Conservation (phyloP, 2,329 filamentous ascomycete genomes). For the Westerdykella sp. region DNA sequence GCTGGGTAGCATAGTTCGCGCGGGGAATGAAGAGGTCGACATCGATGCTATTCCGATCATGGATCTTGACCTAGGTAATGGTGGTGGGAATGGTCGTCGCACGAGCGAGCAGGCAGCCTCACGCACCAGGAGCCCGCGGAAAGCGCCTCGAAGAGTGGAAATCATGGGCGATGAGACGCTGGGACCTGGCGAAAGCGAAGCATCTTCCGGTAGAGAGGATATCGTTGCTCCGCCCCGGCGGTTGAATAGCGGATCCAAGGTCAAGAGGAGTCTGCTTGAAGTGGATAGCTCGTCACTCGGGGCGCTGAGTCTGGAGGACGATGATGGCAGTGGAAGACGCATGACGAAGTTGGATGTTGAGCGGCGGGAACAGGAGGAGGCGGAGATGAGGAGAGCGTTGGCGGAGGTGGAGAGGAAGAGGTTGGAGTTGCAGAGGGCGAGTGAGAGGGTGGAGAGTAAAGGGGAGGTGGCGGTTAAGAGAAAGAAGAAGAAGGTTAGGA, state of each 20-base stretch:
- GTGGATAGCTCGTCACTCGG: conserved; percentile 82
- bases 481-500: conserved; percentile 49
- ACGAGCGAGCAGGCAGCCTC: conserved; percentile 16
- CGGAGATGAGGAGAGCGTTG: conserved; percentile 82
- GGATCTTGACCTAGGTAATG: conserved; percentile 67
- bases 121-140: conserved; percentile 24
- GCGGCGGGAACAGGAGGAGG: conserved; percentile 67
- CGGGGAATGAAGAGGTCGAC: conserved; percentile 65
- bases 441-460: conserved; percentile 66
- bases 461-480: conserved; percentile 58
- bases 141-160: conserved; percentile 36
- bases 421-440: conserved; percentile 81
- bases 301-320: conserved; percentile 61
- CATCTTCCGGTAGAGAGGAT: conserved; percentile 20
- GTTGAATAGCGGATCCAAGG: conserved; percentile 15
- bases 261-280: conserved; percentile 65
- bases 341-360: conserved; percentile 53
- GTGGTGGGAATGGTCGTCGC: conserved; percentile 6
- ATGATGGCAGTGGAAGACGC: conserved; percentile 17
- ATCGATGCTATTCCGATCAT: conserved; percentile 95
- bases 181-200: conserved; percentile 29
- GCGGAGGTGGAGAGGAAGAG: conserved; percentile 80
- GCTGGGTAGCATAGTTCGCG: conserved; percentile 64
- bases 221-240: conserved; percentile 20
- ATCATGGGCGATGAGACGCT: conserved; percentile 46